Evolutionary conservation across 257 asterid species (phyloP), one percentile per base, ranked within the genome.

Genomic region (Solanum corneliomulleri): DNA sequence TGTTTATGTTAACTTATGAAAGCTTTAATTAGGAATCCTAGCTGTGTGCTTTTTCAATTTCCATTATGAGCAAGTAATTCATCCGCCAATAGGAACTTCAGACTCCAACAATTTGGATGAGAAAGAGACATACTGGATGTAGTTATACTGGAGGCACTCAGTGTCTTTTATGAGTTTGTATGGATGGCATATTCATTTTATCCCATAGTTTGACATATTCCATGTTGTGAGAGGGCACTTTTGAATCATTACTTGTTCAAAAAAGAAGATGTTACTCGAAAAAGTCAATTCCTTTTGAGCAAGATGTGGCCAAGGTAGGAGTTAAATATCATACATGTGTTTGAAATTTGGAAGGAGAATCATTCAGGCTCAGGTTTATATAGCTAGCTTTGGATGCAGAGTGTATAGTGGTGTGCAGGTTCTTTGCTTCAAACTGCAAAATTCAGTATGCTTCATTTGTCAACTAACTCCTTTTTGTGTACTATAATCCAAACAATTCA

Each of bases 81-180:
- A 96, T 89, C 99, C 94, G 11, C 91, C 93, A 9, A 94, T 94
- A 98, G 97, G 93, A 88, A 92, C 96, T 4, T 96, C 99, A 1
- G 90, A 93, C 41, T 97, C 94, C 78, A 91, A 91, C 92, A 93
- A 89, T 88, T 84, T 93, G 87, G 99, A 93, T 83, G 88, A 90
- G 92, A 95, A 93, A 90, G 98, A 89, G 95, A 88, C 85, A 96
- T 93, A 74, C 71, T 96, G 93, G 92, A 93, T 84, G 93, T 98
- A 1, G 64, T 56, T 95, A 3, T 58, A 58, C n/a, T 97, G 98
- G 92, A 92, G 83, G 96, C 97, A 2, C 68, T 94, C 89, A 86
- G 92, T 29, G 93, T 93, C 75, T 96, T 97, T 86, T 94, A 91
- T 71, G 97, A 97, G 64, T 91, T 93, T 91, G 94, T 96, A 78